These are phyloP conservation scores for Endocarpon pusillum DNA, from an alignment of 495 filamentous ascomycete species.

Conservation along the genomic window DNA sequence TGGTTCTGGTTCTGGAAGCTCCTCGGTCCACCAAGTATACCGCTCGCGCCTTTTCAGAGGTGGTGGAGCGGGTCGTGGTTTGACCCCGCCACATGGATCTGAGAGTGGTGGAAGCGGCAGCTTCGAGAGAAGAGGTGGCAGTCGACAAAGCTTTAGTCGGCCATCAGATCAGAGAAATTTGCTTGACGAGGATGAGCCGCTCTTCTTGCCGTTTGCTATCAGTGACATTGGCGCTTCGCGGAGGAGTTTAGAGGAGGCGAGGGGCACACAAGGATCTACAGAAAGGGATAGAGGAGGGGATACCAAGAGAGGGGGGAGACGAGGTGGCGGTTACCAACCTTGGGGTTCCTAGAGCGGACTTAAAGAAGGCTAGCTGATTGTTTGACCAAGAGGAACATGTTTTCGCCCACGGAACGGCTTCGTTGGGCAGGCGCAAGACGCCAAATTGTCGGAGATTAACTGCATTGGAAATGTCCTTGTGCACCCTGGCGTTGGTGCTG, in stretches of 20 bases:
- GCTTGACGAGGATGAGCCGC: conserved; percentile 53
- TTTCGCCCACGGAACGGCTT: too few species aligned
- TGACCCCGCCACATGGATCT: conserved; percentile 35
- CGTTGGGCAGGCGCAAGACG: too few species aligned
- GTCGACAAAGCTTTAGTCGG: conserved; percentile 20
- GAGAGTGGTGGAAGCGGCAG: conserved; percentile 21
- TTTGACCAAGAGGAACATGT: too few species aligned
- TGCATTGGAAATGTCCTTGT: too few species aligned
- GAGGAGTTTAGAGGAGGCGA: conserved; percentile 55
- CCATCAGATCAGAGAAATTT: conserved; percentile 18
- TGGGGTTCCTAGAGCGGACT: too few species aligned
- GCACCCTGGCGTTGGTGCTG: too few species aligned
- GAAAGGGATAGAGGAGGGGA: conserved; percentile 16
- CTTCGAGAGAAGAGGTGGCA: conserved; percentile 21
- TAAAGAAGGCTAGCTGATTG: too few species aligned
- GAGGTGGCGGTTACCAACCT: conserved; percentile 27
- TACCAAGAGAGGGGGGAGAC: conserved; percentile 17
- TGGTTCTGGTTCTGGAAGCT: conserved; percentile 21
- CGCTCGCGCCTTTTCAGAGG: conserved; percentile 28
- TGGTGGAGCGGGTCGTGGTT: conserved; percentile 21
- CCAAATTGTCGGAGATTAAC: too few species aligned
- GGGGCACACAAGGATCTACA: conserved; percentile 28
- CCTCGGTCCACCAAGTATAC: conserved; percentile 26
- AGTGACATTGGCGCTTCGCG: conserved; percentile 58
- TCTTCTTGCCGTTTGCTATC: conserved; percentile 82